Conservation (phyloP, 768 basidiomycete species). For the Lepiota brunneoincarnata region DNA sequence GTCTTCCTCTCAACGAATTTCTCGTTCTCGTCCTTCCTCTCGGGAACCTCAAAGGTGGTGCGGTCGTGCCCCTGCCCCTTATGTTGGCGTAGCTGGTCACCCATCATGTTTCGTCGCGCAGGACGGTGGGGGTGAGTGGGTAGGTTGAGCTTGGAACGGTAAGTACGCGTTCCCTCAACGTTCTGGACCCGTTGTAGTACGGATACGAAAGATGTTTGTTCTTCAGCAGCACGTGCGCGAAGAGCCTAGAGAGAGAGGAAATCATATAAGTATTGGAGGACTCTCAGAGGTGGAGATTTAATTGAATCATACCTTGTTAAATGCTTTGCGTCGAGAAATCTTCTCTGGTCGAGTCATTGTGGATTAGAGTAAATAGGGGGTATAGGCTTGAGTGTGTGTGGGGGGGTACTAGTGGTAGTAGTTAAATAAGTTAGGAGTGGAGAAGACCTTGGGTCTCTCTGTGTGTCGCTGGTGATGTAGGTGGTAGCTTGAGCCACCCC, state of each 20-base stretch:
- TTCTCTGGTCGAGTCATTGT: slow-evolving; percentile 11
- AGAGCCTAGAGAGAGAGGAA: neutral
- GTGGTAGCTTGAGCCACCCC: neutral
- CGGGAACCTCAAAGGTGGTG: neutral
- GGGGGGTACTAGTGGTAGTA: neutral
- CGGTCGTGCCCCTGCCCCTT: neutral
- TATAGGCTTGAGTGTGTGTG: neutral
- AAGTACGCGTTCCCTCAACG: slow-evolving; percentile 1
- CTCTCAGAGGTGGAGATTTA: too few relatives aligned
- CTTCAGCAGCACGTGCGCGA: slow-evolving; percentile 8
- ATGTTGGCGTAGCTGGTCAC: neutral
- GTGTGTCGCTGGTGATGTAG: neutral
- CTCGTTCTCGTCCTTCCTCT: neutral
- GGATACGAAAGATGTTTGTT: slow-evolving; percentile 7
- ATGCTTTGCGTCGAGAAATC: slow-evolving; percentile 10
- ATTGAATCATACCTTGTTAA: slow-evolving; percentile 4
- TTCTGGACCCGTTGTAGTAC: neutral
- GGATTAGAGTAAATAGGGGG: neutral
- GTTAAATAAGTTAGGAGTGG: neutral
- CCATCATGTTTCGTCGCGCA: neutral
- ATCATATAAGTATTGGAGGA: neutral
- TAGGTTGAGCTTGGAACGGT: slow-evolving; percentile 6
- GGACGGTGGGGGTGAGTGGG: slow-evolving; percentile 2
- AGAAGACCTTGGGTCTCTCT: neutral
- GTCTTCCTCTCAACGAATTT: neutral